Percentiles rank a stretch among this genome's conserved stretches.
phyloP scores from a whole-genome alignment of 1,284 basidiomycete genomes.

The Wallemia ichthyophaga region DNA sequence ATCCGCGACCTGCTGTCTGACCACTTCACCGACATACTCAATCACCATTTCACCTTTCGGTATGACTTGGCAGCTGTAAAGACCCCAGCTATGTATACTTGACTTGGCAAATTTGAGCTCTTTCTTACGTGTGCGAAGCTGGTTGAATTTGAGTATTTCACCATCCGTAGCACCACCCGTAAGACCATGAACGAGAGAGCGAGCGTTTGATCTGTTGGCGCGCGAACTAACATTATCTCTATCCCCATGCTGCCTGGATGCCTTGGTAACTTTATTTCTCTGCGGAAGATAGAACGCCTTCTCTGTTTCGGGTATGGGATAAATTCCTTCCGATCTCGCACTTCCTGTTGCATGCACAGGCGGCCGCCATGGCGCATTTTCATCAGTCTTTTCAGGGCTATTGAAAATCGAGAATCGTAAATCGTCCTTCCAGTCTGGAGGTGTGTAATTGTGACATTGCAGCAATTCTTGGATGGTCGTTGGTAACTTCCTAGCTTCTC shows the following conservation, averaged over 20 bases:
- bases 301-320: conserved; percentile 69
- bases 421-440: conserved; percentile 5
- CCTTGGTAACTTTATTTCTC: conserved; percentile 19
- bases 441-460: conserved; percentile 4
- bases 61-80: conserved; percentile 87
- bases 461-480: background rate
- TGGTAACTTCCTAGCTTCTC: conserved; percentile 7
- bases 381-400: conserved; percentile 3
- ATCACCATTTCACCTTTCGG: conserved; percentile 93
- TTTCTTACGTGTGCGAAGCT: conserved; percentile 91
- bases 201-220: conserved; percentile 77
- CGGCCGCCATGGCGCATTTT: conserved; percentile 3
- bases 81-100: conserved; percentile 91
- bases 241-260: conserved; percentile 17
- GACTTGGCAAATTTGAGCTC: conserved; percentile 82
- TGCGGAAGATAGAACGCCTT: conserved; percentile 54
- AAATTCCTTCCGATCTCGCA: conserved; percentile 74
- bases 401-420: conserved; percentile 8
- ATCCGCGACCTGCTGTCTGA: conserved; percentile 82
- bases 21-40: conserved; percentile 94
- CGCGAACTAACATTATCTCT: conserved; percentile 26
- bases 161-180: conserved; percentile 26
- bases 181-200: conserved; percentile 67
- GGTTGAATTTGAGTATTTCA: conserved; percentile 73
- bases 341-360: conserved; percentile 46